Evolutionary conservation across 306 rosid species (phyloP), one percentile per base, ranked within the genome.

Genomic region (Elaeagnus macrophylla): DNA sequence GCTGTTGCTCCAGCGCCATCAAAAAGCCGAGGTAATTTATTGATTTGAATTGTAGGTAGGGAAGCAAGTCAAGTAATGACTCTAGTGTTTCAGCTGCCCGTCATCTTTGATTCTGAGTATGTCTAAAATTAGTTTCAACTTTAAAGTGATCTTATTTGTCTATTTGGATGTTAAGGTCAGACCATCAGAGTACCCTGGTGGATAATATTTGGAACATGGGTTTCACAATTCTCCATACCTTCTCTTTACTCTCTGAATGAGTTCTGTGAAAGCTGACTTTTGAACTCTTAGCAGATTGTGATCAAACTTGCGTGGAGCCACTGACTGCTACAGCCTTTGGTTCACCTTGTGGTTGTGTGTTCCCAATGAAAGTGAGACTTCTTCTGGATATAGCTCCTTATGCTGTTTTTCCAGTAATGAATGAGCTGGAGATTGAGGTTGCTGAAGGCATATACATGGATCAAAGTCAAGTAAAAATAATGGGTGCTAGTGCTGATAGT

Each of bases 321-420:
- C 81, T 86, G 44, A 83, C 91, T 52, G 57, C 83, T 46, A 73
- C 97, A 49, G 91, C 95, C 53, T 77, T 77, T 70, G 94, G 91
- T 62, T 81, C 97, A 51, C 97, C 94, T 68, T 90, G 97, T 78
- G 97, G 97, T 8, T 90, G 97, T 57, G 95, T 90, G 40, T 74
- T 77, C 70, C 97, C 97, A 61, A 86, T 90, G 94, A 83, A 82
- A 81, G 79, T 86, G 75, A 66, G 68, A 76, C 84, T 90, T 64
- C 66, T 79, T 47, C 77, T 90, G 71, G 97, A 80, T 69, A 72
- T 76, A 57, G 88, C 95, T 68, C 78, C 91, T 11, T 78, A 67
- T 66, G 62, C 74, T 74, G 76, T 90, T 67, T 83, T 86, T 69
- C 94, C 95, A 6, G 77, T 81, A 60, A 79, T 83, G 86, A 67